Conservation (phyloP, 2,329 filamentous ascomycete genomes). For the Colletotrichum agaves region DNA sequence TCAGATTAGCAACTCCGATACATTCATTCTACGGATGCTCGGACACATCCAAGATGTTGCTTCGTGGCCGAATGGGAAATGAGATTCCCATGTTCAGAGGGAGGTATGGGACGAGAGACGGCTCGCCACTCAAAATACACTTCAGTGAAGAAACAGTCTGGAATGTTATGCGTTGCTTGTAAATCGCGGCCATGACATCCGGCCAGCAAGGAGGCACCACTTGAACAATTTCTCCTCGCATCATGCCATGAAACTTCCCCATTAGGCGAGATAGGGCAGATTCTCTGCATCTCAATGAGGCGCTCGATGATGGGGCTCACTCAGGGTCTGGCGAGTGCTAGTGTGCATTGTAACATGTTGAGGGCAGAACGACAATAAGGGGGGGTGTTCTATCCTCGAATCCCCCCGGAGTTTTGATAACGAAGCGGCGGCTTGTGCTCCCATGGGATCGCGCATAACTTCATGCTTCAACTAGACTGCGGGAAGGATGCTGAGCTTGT, state of each 20-base stretch:
- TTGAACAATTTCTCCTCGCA: not conserved
- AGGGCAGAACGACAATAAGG: not conserved
- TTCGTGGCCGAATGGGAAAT: slow-evolving; percentile 13
- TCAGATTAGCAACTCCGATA: not conserved
- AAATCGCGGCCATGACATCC: slow-evolving; percentile 1
- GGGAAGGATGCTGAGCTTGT: not conserved
- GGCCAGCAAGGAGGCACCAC: not conserved
- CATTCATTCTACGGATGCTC: not conserved
- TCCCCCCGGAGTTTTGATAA: not conserved
- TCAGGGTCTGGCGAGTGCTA: not conserved
- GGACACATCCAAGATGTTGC: not conserved
- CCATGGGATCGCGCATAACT: not conserved
- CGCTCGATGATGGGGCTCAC: not conserved
- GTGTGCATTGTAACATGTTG: not conserved
- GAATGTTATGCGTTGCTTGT: not conserved
- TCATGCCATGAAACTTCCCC: not conserved
- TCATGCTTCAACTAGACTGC: not conserved
- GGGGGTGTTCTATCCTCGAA: not conserved
- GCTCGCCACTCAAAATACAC: not conserved
- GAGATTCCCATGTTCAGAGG: not conserved
- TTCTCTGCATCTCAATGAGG: not conserved
- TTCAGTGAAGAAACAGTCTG: not conserved
- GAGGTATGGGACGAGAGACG: slow-evolving; percentile 17
- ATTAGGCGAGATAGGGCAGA: not conserved
- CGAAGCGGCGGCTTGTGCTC: not conserved